Evolutionary conservation across 2,329 filamentous ascomycete genomes (phyloP).

Genomic region (Didymosphaeria variabile): DNA sequence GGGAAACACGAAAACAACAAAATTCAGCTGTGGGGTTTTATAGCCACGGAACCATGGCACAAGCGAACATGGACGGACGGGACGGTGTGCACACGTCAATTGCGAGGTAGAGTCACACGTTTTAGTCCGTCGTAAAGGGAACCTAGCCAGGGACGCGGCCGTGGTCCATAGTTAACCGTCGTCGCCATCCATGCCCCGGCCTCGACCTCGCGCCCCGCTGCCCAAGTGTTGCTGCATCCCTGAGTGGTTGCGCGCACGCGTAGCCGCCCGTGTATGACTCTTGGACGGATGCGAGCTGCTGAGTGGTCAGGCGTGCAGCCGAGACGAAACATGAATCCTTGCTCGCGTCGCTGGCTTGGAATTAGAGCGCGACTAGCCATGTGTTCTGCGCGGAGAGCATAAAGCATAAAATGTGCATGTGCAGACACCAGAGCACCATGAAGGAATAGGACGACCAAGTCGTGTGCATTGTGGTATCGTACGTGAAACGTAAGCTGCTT

Average conservation of each 20-base stretch:
- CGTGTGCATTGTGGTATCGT: slow-evolving; percentile 3
- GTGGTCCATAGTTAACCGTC: slow-evolving; percentile 42
- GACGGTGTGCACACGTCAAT: slow-evolving; percentile 4
- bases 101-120: slow-evolving; percentile 19
- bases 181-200: slow-evolving; percentile 25
- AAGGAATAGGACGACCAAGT: not conserved
- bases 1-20: slow-evolving; percentile 22
- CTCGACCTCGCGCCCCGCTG: slow-evolving; percentile 5
- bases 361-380: not conserved
- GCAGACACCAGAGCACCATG: not conserved
- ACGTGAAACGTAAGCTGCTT: slow-evolving; percentile 27
- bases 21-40: slow-evolving; percentile 17
- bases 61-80: slow-evolving; percentile 20
- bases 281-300: slow-evolving; percentile 31
- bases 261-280: slow-evolving; percentile 30
- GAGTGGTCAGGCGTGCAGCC: slow-evolving; percentile 30
- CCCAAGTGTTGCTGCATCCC: slow-evolving; percentile 44
- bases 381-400: slow-evolving; percentile 8
- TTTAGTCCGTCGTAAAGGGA: slow-evolving; percentile 2
- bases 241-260: slow-evolving; percentile 39
- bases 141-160: slow-evolving; percentile 24
- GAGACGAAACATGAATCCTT: slow-evolving; percentile 7
- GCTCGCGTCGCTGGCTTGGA: not conserved
- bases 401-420: slow-evolving; percentile 9
- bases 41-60: slow-evolving; percentile 27